Evolutionary conservation across 2,329 filamentous ascomycete genomes (phyloP).

Genomic region (Metarhizium album): DNA sequence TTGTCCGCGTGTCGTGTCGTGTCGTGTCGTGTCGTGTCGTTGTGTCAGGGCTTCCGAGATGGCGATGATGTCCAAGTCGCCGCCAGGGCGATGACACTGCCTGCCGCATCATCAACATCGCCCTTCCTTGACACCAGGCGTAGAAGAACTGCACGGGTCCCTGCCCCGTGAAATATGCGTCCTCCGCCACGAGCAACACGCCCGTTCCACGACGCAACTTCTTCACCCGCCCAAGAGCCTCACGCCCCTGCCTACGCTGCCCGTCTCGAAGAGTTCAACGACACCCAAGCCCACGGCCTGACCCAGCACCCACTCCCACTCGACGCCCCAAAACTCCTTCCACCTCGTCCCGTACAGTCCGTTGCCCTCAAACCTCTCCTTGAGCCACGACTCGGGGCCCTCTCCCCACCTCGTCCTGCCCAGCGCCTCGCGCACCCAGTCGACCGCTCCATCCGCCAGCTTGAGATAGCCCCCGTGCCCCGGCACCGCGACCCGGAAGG

Average conservation of each 20-base stretch:
- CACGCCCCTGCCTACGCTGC: slow-evolving; percentile 60
- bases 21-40: too few species aligned
- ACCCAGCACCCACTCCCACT: slow-evolving; percentile 61
- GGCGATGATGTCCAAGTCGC: too few species aligned
- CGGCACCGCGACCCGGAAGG: slow-evolving; percentile 51
- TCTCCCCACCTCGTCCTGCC: slow-evolving; percentile 50
- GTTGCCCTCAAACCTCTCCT: slow-evolving; percentile 62
- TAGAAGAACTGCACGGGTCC: too few species aligned
- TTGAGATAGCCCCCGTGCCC: slow-evolving; percentile 58
- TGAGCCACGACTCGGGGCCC: slow-evolving; percentile 48
- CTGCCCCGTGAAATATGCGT: neutral
- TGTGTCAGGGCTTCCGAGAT: too few species aligned
- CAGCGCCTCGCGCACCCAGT: slow-evolving; percentile 50
- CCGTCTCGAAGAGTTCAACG: slow-evolving; percentile 65
- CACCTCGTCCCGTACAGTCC: slow-evolving; percentile 35
- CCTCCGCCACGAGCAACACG: neutral
- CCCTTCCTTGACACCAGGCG: neutral
- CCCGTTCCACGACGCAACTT: neutral
- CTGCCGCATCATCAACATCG: too few species aligned
- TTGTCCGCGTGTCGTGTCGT: too few species aligned
- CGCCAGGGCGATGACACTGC: too few species aligned
- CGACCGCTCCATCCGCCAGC: slow-evolving; percentile 48
- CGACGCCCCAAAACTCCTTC: slow-evolving; percentile 58
- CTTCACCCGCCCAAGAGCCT: slow-evolving; percentile 28
- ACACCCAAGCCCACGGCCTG: slow-evolving; percentile 61